A percentile compares a stretch with the other conserved stretches of the same genome.
These are phyloP conservation scores for Euphorbia peplus DNA, from an alignment of 345 rosid species.

Conservation along the genomic window DNA sequence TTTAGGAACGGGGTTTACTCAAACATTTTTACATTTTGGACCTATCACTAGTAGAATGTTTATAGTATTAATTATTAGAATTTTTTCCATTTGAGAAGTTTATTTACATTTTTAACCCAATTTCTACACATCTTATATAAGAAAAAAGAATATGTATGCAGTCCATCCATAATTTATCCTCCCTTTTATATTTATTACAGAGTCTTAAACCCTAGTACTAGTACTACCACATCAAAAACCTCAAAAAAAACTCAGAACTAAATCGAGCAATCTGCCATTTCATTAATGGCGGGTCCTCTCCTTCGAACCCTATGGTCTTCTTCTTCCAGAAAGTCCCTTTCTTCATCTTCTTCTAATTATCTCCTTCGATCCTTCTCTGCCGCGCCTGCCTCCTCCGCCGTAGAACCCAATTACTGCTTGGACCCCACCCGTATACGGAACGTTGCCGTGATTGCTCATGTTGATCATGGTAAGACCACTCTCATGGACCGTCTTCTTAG, in stretches of 20 bases:
- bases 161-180: background rate
- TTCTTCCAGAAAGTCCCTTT: slow-evolving; percentile 45
- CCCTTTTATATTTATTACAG: background rate
- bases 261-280: slow-evolving; percentile 9
- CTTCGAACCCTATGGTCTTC: slow-evolving; percentile 72
- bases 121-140: no score
- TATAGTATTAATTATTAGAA: no score
- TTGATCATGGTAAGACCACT: slow-evolving; percentile 97
- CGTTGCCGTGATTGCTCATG: slow-evolving; percentile 97
- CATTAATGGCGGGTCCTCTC: slow-evolving; percentile 67
- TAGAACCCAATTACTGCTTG: slow-evolving; percentile 39
- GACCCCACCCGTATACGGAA: slow-evolving; percentile 79
- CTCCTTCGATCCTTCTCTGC: slow-evolving; percentile 44
- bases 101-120: no score
- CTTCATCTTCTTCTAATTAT: slow-evolving; percentile 37
- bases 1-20: no score
- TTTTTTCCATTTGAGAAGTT: no score
- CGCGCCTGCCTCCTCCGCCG: slow-evolving; percentile 41
- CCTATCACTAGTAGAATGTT: no score
- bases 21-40: no score
- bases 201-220: slow-evolving; percentile 19
- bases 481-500: slow-evolving; percentile 94
- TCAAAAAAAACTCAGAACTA: background rate
- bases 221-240: background rate
- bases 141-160: no score